Base-by-base conservation (phyloP, 306 rosid species). In the Cucurbita ficifolia region DNA sequence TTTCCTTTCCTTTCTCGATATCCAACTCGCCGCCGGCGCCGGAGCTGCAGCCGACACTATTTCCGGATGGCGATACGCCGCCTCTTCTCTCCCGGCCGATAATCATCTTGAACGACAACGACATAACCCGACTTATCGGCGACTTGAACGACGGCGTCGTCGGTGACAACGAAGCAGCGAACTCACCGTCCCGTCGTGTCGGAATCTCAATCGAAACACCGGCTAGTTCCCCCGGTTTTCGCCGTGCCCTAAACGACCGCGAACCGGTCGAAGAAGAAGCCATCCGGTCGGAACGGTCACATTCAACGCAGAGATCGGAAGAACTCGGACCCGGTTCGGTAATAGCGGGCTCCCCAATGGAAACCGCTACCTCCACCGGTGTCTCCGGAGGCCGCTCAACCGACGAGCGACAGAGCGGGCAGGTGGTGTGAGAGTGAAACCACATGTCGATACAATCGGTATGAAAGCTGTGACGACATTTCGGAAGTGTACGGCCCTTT, bases 401-500 rank as follows among this genome's bases (percentile, higher is more conserved):
- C 0, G 84, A 49, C 0, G 84, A 73, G 73, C 98, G 77, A 29
- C 98, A 93, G 2, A 93, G 84, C 0, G 98, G 98, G 22, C 98
- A 93, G 0, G 96, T 90, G 54, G 89, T 76, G 70, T 93, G 96
- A 0, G 96, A 87, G 0, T 77, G 88, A 53, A 93, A 87, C 98
- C 98, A 90, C 94, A 87, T 86, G 33, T 93, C 98, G 21, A 93
- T 93, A 62, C 98, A 93, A 1, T 79, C 90, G 1, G 78, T 84
- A 43, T 93, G 98, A 55, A 93, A 93, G n/a, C 77, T 77, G 70
- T 93, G 98, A 10, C 72, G 74, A 16, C 98, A 93, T 67, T 77
- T 84, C 14, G 96, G 96, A 0, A 93, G 69, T 4, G 82, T 39
- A 70, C 98, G 93, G 61, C 98, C 96, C 81, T 76, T 60, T 62